Evolutionary conservation across 2,329 filamentous ascomycete species (phyloP).

Genomic region (Pseudopyricularia cyperi): DNA sequence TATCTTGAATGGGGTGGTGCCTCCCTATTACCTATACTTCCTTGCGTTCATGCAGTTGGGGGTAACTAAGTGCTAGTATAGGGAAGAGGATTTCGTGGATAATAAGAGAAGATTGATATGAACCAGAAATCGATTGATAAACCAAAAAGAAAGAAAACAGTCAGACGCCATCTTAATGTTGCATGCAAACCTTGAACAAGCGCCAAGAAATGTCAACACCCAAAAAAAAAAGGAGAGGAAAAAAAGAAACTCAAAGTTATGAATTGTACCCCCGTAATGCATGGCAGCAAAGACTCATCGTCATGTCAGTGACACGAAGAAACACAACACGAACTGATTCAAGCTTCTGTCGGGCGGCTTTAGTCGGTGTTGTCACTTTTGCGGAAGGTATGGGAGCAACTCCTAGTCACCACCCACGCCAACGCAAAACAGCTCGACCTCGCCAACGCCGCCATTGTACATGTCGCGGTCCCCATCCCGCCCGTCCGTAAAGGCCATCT

Average conservation of each 20-base stretch:
- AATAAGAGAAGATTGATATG: too few species aligned
- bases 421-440: slow-evolving; percentile 79
- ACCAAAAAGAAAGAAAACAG: background rate
- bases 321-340: too few species aligned
- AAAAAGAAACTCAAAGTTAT: background rate
- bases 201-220: background rate
- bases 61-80: background rate
- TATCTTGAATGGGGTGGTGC: too few species aligned
- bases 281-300: background rate
- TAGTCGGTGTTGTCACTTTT: background rate
- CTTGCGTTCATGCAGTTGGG: background rate
- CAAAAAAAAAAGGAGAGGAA: background rate
- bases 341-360: background rate
- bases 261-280: background rate
- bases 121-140: background rate
- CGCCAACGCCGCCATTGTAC: slow-evolving; percentile 60
- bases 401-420: slow-evolving; percentile 19
- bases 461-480: slow-evolving; percentile 51
- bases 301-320: too few species aligned
- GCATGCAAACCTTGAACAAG: background rate
- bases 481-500: slow-evolving; percentile 92
- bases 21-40: background rate
- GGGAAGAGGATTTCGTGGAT: background rate
- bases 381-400: background rate
- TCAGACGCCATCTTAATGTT: background rate